These are phyloP conservation scores for Kalmanozyma brasiliensis DNA, from an alignment of 1,284 basidiomycete species.

Conservation along the genomic window DNA sequence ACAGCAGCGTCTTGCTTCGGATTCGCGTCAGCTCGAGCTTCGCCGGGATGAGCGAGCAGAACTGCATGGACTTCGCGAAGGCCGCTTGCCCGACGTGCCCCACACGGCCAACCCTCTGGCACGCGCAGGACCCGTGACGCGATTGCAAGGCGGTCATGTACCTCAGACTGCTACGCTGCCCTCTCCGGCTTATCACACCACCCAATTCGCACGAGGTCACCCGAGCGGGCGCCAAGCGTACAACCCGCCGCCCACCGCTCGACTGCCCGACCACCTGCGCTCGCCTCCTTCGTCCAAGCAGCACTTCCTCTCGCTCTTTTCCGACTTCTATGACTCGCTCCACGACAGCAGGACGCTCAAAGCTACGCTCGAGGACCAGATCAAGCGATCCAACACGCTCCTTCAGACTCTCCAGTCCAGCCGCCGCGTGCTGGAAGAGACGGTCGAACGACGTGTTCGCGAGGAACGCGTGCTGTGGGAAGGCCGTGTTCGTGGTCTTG, in stretches of 20 bases:
- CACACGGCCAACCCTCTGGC: conserved; percentile 42
- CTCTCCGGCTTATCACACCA: conserved; percentile 64
- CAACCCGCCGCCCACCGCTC: conserved; percentile 31
- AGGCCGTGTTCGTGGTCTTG: conserved; percentile 50
- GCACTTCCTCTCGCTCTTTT: conserved; percentile 64
- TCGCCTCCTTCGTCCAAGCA: conserved; percentile 57
- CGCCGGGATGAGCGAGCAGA: conserved; percentile 41
- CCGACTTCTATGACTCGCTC: conserved; percentile 65
- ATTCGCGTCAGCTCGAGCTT: conserved; percentile 14
- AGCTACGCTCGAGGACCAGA: conserved; percentile 65
- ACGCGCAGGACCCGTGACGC: conserved; percentile 29
- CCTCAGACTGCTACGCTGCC: conserved; percentile 61
- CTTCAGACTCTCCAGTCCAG: conserved; percentile 64
- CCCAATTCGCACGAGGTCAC: conserved; percentile 43
- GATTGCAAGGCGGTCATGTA: conserved; percentile 40
- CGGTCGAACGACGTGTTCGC: conserved; percentile 57
- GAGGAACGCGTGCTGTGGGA: conserved; percentile 61
- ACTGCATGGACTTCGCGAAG: conserved; percentile 26
- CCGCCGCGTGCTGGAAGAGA: conserved; percentile 60
- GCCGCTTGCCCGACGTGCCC: conserved; percentile 42
- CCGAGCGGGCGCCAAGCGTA: conserved; percentile 26
- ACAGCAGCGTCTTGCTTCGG: conserved; percentile 37
- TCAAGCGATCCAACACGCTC: conserved; percentile 62
- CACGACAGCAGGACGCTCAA: conserved; percentile 65
- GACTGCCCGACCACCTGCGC: conserved; percentile 53